Evolutionary conservation across 257 asterid species (phyloP), one percentile per base, ranked within the genome.

Genomic region (Solanum pimpinellifolium): DNA sequence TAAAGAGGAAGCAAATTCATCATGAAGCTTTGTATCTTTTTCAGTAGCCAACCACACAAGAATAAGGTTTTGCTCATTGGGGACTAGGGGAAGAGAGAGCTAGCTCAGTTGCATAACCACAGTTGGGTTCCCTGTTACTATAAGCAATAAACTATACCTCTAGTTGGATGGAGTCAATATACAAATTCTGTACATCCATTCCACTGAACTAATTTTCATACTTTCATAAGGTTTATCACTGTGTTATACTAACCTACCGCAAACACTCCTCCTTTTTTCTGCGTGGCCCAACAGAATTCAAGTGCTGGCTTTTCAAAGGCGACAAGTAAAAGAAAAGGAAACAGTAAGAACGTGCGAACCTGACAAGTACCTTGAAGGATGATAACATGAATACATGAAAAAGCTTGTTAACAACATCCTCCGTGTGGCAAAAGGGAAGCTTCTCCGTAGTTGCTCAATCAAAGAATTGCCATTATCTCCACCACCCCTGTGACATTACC

Each of bases 281-380:
- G 66, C 29, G 85, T 47, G 25, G 29, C 1, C 68, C 37, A 77
- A 77, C 42, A 46, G 2, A 25, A 78, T 18, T 47, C 84, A 27
- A 78, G 62, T 70, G 27, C 84, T 14, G 41, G 65, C 9, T 3
- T 37, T 46, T 46, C 27, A 78, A 46, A 9, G 46, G 25, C 16
- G 20, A 27, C 15, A 39, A 86, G 35, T 35, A 27, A 47, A 18
- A 18, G 3, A 56, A 42, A 37, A 18, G 41, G 87, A 21, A 44
- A 83, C 88, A 87, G 89, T 85, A 13, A 83, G 88, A 72, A 84
- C 68, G 91, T 83, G 91, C 98, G 90, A 91, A 96, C 98, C 98
- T 97, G 94, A 86, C 60, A 89, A 88, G 88, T 94, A 97, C 94
- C 99, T 97, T 92, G 97, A 92, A 86, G 95, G 93, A 89, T 87